Percentiles rank a stretch among this genome's conserved stretches.
These are phyloP conservation scores for Artemisia argyi DNA, from an alignment of 129 eudicot genomes.

Conservation along the genomic window DNA sequence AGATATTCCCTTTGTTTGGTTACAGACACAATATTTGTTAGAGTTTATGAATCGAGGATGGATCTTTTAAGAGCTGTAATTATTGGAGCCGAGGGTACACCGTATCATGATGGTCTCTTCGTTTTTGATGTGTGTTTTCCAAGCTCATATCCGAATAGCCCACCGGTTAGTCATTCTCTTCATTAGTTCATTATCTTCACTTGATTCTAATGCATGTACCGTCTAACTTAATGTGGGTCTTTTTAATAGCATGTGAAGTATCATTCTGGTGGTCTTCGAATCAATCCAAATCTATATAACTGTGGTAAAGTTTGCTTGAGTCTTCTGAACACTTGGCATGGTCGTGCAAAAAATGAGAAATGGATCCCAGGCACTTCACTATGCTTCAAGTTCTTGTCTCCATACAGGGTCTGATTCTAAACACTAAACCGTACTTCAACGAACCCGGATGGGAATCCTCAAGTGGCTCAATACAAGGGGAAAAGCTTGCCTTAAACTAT, in stretches of 20 bases:
- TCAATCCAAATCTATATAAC: constrained; percentile 67
- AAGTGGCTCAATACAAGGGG: constrained; percentile 32
- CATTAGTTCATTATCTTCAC: background rate
- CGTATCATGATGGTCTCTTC: constrained; percentile 92
- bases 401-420: constrained; percentile 74
- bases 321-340: constrained; percentile 77
- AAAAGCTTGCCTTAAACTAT: constrained; percentile 39
- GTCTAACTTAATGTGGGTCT: background rate
- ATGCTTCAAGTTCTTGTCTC: constrained; percentile 84
- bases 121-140: constrained; percentile 82
- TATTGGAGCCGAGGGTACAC: constrained; percentile 93
- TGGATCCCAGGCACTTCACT: constrained; percentile 71
- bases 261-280: constrained; percentile 73
- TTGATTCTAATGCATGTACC: constrained; percentile 2
- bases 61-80: constrained; percentile 94
- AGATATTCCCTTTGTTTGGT: background rate
- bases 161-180: constrained; percentile 61
- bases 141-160: constrained; percentile 57
- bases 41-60: constrained; percentile 92
- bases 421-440: constrained; percentile 68
- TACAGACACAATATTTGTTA: constrained; percentile 71
- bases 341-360: constrained; percentile 49
- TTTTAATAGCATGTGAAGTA: constrained; percentile 57
- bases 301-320: constrained; percentile 79
- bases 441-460: constrained; percentile 55